Evolutionary conservation across 1,139 yeast species (phyloP).

Genomic region (Tardiomyces digboiensis): DNA sequence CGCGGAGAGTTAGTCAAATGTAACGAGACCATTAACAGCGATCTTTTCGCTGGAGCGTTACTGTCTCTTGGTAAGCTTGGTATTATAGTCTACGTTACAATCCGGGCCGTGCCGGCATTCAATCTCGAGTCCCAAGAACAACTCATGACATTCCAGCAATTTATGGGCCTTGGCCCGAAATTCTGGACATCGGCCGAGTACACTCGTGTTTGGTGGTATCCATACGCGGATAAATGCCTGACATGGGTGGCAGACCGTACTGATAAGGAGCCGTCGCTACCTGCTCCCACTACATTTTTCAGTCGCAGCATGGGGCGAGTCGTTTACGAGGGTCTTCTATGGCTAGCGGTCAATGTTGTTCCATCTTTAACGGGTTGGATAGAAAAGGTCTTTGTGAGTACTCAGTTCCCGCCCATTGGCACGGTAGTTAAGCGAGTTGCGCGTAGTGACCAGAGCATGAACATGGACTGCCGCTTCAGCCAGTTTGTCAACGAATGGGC

Average conservation of each 20-base stretch:
- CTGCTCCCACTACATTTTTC: slow-evolving; percentile 74
- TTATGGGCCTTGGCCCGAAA: slow-evolving; percentile 41
- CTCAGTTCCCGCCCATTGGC: slow-evolving; percentile 43
- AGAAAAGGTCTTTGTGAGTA: slow-evolving; percentile 73
- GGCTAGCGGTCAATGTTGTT: slow-evolving; percentile 63
- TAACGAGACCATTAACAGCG: slow-evolving; percentile 57
- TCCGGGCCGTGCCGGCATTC: slow-evolving; percentile 77
- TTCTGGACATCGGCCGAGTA: slow-evolving; percentile 90
- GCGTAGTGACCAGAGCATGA: slow-evolving; percentile 46
- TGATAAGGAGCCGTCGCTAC: slow-evolving; percentile 27
- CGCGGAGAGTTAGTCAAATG: slow-evolving; percentile 61
- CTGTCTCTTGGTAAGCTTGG: slow-evolving; percentile 90
- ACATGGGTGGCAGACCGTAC: slow-evolving; percentile 82
- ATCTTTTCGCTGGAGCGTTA: slow-evolving; percentile 74
- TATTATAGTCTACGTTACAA: slow-evolving; percentile 76
- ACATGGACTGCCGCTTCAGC: slow-evolving; percentile 91
- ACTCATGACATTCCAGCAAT: slow-evolving; percentile 64
- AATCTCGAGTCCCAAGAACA: slow-evolving; percentile 77
- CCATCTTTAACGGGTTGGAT: slow-evolving; percentile 77
- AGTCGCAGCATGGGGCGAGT: slow-evolving; percentile 71
- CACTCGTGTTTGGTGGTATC: slow-evolving; percentile 96
- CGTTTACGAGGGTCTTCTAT: slow-evolving; percentile 69
- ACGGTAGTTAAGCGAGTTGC: slow-evolving; percentile 49
- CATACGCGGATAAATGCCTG: slow-evolving; percentile 77
- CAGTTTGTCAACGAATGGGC: slow-evolving; percentile 98